Base-by-base conservation (phyloP, 1,284 basidiomycete species). In the Retiboletus flavoniger region DNA sequence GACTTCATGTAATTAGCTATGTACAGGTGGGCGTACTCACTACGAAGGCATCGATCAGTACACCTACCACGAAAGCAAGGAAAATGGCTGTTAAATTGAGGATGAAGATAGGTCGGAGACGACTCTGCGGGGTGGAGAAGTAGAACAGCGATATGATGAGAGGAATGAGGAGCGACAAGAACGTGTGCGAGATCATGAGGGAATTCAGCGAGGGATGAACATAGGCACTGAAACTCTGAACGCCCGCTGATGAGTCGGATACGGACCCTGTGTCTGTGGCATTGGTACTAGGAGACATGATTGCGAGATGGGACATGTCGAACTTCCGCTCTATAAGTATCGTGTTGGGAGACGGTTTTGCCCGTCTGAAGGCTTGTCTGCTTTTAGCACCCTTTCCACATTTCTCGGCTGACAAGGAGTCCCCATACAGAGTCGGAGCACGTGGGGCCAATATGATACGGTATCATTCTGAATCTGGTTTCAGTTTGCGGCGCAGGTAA, bases 101-200 rank as follows among this genome's bases (percentile, higher is more conserved):
- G 13, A 54, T 39, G 31, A 70, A 67, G 21, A 67, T 50, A 9
- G 63, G 60, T 4, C 50, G 43, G 8, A 48, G 47, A 17, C 64
- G 63, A 17, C 54, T 54, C 32, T 57, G 46, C 0, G 53, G 26
- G 2, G 63, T 67, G 8, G 68, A 70, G 16, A 67, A 55, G 17
- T 65, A 55, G 39, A 69, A 67, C 11, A 67, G 36, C 17, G 62
- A 48, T 4, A 65, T 42, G 4, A 56, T 4, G 1, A 67, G 63
- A 39, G 65, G 68, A 21, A 67, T 5, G 3, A 70, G 48, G 6
- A 70, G 53, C 2, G 56, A 45, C 24, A 53, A 29, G 46, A 65
- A 67, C 0, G 65, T 66, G 43, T 65, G 61, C 10, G 49, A 19
- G 26, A 65, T 53, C 44, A 63, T 61, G 35, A 67, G 35, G n/a